Evolutionary conservation across 345 rosid genomes (phyloP).

Genomic region (Brassica napus): DNA sequence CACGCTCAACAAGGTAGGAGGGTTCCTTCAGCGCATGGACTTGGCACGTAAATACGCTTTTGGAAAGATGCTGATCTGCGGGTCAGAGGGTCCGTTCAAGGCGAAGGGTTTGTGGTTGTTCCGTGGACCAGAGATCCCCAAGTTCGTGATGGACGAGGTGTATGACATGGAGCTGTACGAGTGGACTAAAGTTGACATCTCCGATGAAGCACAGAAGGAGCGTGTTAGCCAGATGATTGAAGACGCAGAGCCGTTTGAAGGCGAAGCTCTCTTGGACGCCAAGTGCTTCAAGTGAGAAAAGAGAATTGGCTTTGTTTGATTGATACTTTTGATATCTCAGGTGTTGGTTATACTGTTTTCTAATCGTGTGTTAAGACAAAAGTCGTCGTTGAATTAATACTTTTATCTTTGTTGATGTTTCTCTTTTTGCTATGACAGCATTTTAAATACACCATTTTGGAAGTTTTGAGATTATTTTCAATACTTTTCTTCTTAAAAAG

Average conservation of each 20-base stretch:
- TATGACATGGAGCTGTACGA: conserved; percentile 97
- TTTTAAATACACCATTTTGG: no score
- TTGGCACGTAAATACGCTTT: conserved; percentile 91
- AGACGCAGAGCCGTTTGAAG: conserved; percentile 91
- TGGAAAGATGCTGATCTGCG: conserved; percentile 94
- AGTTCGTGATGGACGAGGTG: conserved; percentile 85
- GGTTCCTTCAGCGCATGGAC: conserved; percentile 97
- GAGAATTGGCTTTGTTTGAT: conserved; percentile 1
- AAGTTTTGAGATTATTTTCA: no score
- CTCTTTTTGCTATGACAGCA: background rate
- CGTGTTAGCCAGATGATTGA: conserved; percentile 95
- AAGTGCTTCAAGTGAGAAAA: conserved; percentile 86
- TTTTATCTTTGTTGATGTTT: background rate
- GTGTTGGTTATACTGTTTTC: conserved; percentile 3
- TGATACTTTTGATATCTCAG: conserved; percentile 12
- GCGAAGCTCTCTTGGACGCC: conserved; percentile 90
- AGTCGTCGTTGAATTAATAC: no score
- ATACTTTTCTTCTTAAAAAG: no score
- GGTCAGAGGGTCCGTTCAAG: conserved; percentile 78
- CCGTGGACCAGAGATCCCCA: conserved; percentile 87
- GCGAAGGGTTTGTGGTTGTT: conserved; percentile 96
- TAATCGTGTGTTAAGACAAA: no score
- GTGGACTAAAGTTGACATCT: conserved; percentile 84
- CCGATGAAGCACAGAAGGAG: conserved; percentile 87
- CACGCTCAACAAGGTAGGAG: conserved; percentile 90